Evolutionary conservation across 1,284 basidiomycete species (phyloP), one percentile per base, ranked within the genome.

Genomic region (Ceratobasidium sp.): DNA sequence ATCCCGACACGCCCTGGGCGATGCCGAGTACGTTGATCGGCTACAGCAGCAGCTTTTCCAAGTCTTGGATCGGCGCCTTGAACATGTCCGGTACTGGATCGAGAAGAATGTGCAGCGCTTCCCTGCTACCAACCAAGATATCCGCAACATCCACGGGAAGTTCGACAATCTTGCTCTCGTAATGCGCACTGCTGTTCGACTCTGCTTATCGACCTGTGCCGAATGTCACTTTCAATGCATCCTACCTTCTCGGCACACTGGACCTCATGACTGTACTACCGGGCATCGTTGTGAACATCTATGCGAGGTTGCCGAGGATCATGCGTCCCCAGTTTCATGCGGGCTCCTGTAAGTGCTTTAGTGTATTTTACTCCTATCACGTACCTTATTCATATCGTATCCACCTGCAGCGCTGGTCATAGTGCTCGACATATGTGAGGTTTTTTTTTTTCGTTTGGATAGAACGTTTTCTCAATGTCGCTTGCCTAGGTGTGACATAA

Each of bases 401-500:
- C 10, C 76, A 51, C 26, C 64, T 42, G 1, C 73, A 78, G 91
- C 18, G 91, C 90, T 13, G 90, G 91, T 0, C 91, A 92, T 79
- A 82, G 86, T 15, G 89, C 89, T 20, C 84, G 83, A 15, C 91
- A 91, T 80, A 86, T 90, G 90, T 90, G 82, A 71, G 86, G 79
- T 63, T 12, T 12, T 51, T 2, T 15, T 15, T 12, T 10, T 51
- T 15, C 9, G 9, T 23, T 56, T 39, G 15, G 15, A 28, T 3
- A 10, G 23, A 33, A 28, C 49, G 2, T 68, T 49, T 12, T 15
- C 18, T 20, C 28, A 33, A 23, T 53, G 23, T 53, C 20, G 13
- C 6, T 13, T 33, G 3, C 33, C 12, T 18, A 77, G 73, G 73
- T 77, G 73, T 39, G 53, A 66, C 49, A n/a, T 67, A 13, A 67